Base-by-base conservation (phyloP, 345 rosid species). In the Ailanthus altissimus region DNA sequence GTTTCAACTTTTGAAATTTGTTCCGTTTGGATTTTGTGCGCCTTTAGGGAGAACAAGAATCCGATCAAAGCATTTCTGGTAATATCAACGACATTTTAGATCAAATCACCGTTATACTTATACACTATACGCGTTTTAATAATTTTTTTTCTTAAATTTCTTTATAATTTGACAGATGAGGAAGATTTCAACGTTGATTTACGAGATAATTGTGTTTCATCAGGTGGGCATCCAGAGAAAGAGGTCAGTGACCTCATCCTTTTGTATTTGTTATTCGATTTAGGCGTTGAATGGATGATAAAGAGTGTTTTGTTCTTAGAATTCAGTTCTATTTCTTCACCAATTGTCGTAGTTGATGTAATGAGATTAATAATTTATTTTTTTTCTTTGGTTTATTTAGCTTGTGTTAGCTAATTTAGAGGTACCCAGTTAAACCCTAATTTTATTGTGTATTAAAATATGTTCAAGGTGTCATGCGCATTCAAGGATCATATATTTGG, bases 51-150 rank as follows among this genome's bases (percentile, higher is more conserved):
- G 87, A 85, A 80, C 43, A 46, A 25, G 92, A 85, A 82, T 89
- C 92, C 43, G 94, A 88, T 78, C 91, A 82, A 79, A 93, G 93
- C 85, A 80, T 93, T 74, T 91, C 97, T 8, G 98, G 97, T 90
- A 86, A 81, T n/a, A 45, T 60, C 40, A 64, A 75, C 21, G 59
- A 32, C 26, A 13, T 58, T 43, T 67, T 46, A 47, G 20, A n/a
- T 21, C 58, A 32, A n/a, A 6, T 53, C 38, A 23, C n/a, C 72
- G 74, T 56, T 54, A 13, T n/a, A 1, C 4, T 4, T 28, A 12
- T 25, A 14, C 71, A 7, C 11, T 67, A 25, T 21, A 21, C 26
- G 57, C 12, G 42, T 68, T 68, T 36, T 36, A 36, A 6, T 6
- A 20, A 23, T 23, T 6, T 67, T 16, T 36, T 15, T 62, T 53